These are phyloP conservation scores for Ustilago loliicola DNA, from an alignment of 1,284 basidiomycete species.

Conservation along the genomic window DNA sequence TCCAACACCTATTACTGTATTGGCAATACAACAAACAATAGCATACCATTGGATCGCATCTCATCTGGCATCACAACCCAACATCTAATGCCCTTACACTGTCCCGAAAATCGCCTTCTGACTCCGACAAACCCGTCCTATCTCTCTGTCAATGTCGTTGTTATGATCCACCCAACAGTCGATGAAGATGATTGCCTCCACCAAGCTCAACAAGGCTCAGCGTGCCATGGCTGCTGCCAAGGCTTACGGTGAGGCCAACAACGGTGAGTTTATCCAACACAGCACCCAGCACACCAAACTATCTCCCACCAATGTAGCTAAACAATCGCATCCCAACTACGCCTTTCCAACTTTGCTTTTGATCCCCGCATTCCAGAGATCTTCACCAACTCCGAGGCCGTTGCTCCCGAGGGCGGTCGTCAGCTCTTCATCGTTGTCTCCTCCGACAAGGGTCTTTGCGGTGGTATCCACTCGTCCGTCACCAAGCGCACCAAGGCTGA, in stretches of 20 bases:
- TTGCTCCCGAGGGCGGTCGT: constrained; percentile 61
- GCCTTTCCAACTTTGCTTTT: neutral
- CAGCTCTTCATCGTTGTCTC: constrained; percentile 85
- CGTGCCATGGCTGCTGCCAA: constrained; percentile 94
- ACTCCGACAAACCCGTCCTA: constrained; percentile 3
- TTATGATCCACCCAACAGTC: constrained; percentile 75
- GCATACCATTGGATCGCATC: neutral
- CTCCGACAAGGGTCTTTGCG: constrained; percentile 99
- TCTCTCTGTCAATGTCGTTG: neutral
- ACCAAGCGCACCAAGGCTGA: constrained; percentile 86
- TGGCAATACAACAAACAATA: neutral
- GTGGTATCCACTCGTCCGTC: constrained; percentile 99
- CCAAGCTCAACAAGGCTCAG: constrained; percentile 90
- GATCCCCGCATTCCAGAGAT: constrained; percentile 52
- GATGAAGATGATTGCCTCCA: constrained; percentile 97
- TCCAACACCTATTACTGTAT: too few relatives aligned
- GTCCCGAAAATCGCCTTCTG: constrained; percentile 9
- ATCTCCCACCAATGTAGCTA: neutral
- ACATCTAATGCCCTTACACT: constrained; percentile 2
- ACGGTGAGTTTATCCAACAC: constrained; percentile 75
- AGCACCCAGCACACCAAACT: neutral
- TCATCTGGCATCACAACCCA: neutral
- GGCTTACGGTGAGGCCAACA: constrained; percentile 92
- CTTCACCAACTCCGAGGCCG: constrained; percentile 68
- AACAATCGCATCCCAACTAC: constrained; percentile 1